Evolutionary conservation across 2,329 filamentous ascomycete genomes (phyloP).

Genomic region (Sarocladium strictum): DNA sequence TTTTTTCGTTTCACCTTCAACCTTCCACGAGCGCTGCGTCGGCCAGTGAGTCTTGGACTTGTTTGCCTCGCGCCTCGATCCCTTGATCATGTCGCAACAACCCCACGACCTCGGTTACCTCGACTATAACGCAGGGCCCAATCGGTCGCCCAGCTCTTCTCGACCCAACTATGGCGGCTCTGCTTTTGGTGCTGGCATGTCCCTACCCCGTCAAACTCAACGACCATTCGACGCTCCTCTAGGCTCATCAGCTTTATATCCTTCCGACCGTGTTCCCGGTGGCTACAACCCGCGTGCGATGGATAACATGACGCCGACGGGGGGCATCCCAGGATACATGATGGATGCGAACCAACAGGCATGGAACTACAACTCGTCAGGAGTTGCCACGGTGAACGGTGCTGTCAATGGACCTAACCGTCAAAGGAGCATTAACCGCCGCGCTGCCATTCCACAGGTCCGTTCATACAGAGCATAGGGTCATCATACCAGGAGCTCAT

Average conservation of each 20-base stretch:
- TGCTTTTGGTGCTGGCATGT: conserved; percentile 40
- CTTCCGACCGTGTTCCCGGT: conserved; percentile 57
- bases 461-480: conserved; percentile 30
- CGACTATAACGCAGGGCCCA: conserved; percentile 54
- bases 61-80: not conserved
- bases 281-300: conserved; percentile 54
- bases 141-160: conserved; percentile 64
- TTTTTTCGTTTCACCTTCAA: not conserved
- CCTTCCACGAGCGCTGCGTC: not conserved
- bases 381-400: conserved; percentile 56
- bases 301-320: conserved; percentile 35
- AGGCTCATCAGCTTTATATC: conserved; percentile 59
- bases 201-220: conserved; percentile 49
- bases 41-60: not conserved
- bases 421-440: conserved; percentile 47
- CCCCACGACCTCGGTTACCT: conserved; percentile 62
- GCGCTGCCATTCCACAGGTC: conserved; percentile 67
- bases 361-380: conserved; percentile 69
- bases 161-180: conserved; percentile 48
- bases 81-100: conserved; percentile 38
- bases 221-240: conserved; percentile 73
- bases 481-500: not conserved
- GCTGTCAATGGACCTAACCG: conserved; percentile 60
- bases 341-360: conserved; percentile 69
- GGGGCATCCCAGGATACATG: conserved; percentile 42